Evolutionary conservation across 352 stramenopile genomes (phyloP).

Genomic region (Albugo laibachii): DNA sequence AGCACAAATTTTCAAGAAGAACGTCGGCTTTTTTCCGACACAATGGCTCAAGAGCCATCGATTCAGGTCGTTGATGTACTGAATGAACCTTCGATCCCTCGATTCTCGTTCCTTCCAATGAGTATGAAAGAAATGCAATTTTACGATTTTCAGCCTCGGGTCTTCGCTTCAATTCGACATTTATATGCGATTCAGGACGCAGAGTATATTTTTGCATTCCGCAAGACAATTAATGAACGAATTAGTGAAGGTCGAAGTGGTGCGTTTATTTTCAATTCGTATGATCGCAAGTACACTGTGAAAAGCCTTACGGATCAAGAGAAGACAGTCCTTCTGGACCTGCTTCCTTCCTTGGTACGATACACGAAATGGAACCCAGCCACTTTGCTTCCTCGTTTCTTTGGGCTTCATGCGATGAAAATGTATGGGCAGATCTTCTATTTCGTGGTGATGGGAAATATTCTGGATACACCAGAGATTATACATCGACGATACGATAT

Average conservation of each 20-base stretch:
- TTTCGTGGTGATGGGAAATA: conserved; percentile 86
- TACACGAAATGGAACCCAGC: conserved; percentile 79
- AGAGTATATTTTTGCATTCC: conserved; percentile 65
- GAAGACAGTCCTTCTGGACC: conserved; percentile 49
- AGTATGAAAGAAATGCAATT: conserved; percentile 73
- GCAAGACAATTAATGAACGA: conserved; percentile 70
- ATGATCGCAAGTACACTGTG: conserved; percentile 78
- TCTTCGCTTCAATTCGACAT: conserved; percentile 60
- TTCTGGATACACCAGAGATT: conserved; percentile 60
- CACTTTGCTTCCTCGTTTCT: conserved; percentile 77
- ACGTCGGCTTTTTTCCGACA: conserved; percentile 10
- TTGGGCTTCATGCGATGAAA: conserved; percentile 78
- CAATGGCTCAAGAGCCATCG: background rate
- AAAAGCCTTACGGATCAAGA: conserved; percentile 75
- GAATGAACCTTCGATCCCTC: conserved; percentile 17
- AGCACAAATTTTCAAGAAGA: conserved; percentile 9
- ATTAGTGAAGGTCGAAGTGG: conserved; percentile 76
- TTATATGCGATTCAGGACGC: conserved; percentile 45
- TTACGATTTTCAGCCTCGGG: conserved; percentile 60
- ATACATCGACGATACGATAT: conserved; percentile 83
- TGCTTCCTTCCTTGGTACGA: conserved; percentile 64
- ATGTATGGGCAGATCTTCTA: conserved; percentile 84
- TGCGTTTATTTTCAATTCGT: conserved; percentile 82
- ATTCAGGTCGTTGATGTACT: conserved; percentile 42
- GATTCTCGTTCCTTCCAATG: conserved; percentile 46